Evolutionary conservation across 2,329 filamentous ascomycete species (phyloP).

Genomic region (Cladophialophora chaetospira): DNA sequence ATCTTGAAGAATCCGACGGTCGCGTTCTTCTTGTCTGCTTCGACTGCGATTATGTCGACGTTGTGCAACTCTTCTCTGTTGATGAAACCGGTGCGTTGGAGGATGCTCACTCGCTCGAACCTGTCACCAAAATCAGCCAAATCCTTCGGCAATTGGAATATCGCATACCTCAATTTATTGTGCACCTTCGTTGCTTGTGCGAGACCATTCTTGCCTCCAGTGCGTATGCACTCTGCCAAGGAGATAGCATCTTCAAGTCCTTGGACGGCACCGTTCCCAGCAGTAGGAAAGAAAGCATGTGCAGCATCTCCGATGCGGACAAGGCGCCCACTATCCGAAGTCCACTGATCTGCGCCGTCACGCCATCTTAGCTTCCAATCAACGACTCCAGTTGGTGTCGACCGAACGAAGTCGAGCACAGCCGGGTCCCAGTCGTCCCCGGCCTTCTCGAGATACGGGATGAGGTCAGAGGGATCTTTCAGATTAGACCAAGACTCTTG

Average conservation of each 20-base stretch:
- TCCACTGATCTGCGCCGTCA: constrained; percentile 5
- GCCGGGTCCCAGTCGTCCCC: constrained; percentile 11
- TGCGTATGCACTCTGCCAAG: constrained; percentile 45
- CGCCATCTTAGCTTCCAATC: constrained; percentile 17
- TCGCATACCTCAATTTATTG: constrained; percentile 14
- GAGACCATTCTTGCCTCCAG: constrained; percentile 31
- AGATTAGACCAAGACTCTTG: constrained; percentile 12
- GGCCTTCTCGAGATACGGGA: constrained; percentile 1
- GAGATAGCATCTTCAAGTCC: constrained; percentile 57
- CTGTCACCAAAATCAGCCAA: no score
- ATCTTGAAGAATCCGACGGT: constrained; percentile 21
- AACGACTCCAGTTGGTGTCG: not conserved
- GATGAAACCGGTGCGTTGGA: constrained; percentile 11
- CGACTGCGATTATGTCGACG: not conserved
- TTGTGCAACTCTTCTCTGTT: constrained; percentile 11
- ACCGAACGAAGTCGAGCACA: constrained; percentile 7
- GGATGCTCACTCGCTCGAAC: constrained; percentile 10
- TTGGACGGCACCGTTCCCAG: constrained; percentile 58
- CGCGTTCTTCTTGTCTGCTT: not conserved
- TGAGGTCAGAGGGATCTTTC: not conserved
- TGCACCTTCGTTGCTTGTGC: constrained; percentile 9
- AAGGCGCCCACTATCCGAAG: constrained; percentile 37
- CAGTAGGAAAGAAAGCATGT: constrained; percentile 57
- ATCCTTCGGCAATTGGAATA: not conserved
- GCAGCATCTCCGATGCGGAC: constrained; percentile 54